A percentile compares a stretch with the other conserved stretches of the same genome.
These are phyloP conservation scores for Ensete ventricosum DNA, from an alignment of 176 grass and related monocot species.

Conservation along the genomic window DNA sequence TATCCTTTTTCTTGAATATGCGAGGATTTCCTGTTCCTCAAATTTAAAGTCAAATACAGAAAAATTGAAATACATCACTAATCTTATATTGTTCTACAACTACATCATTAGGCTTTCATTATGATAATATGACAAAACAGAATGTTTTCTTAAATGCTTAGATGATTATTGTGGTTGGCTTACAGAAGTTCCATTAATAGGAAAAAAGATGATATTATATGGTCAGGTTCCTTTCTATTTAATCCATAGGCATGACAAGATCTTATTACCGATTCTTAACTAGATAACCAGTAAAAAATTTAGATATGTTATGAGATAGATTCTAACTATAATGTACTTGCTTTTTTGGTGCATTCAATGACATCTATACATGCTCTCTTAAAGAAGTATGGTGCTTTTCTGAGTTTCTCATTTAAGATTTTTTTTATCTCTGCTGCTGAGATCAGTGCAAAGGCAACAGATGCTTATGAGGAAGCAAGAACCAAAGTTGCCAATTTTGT, in stretches of 20 bases:
- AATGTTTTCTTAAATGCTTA: too few species aligned
- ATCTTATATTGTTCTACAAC: too few species aligned
- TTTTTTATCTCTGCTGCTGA: conserved; percentile 11
- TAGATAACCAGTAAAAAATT: not conserved
- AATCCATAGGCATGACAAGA: not conserved
- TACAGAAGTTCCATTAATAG: too few species aligned
- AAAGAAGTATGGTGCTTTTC: not conserved
- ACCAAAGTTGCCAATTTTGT: conserved; percentile 84
- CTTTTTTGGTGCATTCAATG: not conserved
- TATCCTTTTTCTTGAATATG: too few species aligned
- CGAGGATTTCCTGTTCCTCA: too few species aligned
- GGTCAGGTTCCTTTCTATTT: not conserved
- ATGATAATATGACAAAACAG: too few species aligned
- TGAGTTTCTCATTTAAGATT: not conserved
- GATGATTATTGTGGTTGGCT: too few species aligned
- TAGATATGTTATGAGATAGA: not conserved
- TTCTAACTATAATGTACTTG: conserved; percentile 2
- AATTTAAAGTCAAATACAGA: too few species aligned
- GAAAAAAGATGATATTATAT: not conserved
- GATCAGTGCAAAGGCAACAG: conserved; percentile 69
- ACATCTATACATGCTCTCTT: not conserved
- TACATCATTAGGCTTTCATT: too few species aligned
- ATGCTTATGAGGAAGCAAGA: conserved; percentile 88
- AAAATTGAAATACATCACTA: too few species aligned
- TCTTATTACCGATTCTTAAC: not conserved